Evolutionary conservation across 2,329 filamentous ascomycete genomes (phyloP).

Genomic region (Scytalidium lignicola): DNA sequence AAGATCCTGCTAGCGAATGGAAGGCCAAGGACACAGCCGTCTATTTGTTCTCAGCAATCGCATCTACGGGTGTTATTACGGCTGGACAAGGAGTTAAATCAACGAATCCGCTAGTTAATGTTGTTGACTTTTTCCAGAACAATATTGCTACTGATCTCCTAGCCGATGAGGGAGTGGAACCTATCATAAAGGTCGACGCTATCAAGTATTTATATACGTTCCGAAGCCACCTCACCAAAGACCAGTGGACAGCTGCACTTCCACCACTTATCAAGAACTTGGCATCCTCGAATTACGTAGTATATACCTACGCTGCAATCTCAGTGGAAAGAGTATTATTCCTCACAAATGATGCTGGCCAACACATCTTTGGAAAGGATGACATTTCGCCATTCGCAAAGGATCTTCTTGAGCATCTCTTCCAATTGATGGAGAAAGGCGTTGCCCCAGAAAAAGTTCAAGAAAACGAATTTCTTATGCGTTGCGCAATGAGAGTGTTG

Average conservation of each 20-base stretch:
- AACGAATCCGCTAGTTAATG: constrained; percentile 80
- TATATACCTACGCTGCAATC: constrained; percentile 96
- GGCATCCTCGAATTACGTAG: constrained; percentile 85
- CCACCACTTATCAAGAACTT: constrained; percentile 87
- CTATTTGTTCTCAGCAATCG: constrained; percentile 91
- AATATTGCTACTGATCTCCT: constrained; percentile 87
- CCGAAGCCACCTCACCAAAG: constrained; percentile 86
- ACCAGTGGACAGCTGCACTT: constrained; percentile 88
- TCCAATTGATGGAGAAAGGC: constrained; percentile 84
- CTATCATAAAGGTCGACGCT: constrained; percentile 92
- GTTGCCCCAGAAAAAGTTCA: constrained; percentile 85
- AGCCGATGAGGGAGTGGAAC: constrained; percentile 61
- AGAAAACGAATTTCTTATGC: constrained; percentile 98
- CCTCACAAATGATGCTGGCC: constrained; percentile 69
- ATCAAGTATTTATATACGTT: constrained; percentile 98
- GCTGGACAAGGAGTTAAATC: constrained; percentile 85
- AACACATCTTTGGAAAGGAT: constrained; percentile 72
- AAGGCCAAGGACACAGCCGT: constrained; percentile 98
- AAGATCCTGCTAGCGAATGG: constrained; percentile 69
- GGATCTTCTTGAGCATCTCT: constrained; percentile 83
- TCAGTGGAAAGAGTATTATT: constrained; percentile 91
- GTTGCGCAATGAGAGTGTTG: constrained; percentile 94
- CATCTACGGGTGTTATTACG: constrained; percentile 84
- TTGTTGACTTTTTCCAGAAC: constrained; percentile 92
- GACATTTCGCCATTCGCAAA: constrained; percentile 79